phyloP scores from a whole-genome alignment of 2,329 filamentous ascomycete species.

The Penicillium rolfsii region DNA sequence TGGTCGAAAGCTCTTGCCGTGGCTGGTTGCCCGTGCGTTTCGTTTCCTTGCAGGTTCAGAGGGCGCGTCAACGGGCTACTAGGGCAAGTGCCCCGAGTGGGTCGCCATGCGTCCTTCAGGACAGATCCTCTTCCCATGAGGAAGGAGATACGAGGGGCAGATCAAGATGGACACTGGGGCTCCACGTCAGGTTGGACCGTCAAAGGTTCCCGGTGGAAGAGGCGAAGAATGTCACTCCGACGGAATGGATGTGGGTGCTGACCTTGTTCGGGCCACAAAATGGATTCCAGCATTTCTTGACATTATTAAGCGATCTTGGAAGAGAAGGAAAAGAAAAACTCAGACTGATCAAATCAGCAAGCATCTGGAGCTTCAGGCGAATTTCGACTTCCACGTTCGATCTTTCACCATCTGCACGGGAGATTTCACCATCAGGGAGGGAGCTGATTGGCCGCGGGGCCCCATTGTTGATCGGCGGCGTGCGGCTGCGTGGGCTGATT shows the following conservation, averaged over 20 bases:
- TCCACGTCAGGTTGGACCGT: not conserved
- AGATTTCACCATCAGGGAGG: conserved; percentile 39
- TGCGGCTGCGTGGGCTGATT: conserved; percentile 21
- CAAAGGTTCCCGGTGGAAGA: not conserved
- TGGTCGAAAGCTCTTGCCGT: not conserved
- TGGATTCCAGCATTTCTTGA: not conserved
- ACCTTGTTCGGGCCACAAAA: no score
- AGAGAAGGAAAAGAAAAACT: not conserved
- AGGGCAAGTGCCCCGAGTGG: not conserved
- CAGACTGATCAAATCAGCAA: not conserved
- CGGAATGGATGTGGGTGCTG: not conserved
- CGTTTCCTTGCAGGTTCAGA: not conserved
- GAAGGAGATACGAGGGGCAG: not conserved
- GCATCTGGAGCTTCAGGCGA: not conserved
- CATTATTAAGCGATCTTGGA: not conserved
- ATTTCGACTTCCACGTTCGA: not conserved
- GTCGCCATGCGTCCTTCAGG: not conserved
- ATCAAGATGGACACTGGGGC: not conserved
- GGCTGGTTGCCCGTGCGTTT: not conserved
- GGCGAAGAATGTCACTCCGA: not conserved
- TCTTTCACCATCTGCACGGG: conserved; percentile 37
- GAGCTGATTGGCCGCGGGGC: conserved; percentile 31
- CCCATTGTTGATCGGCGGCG: conserved; percentile 19
- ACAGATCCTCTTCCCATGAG: not conserved
- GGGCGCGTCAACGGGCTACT: conserved; percentile 3